A percentile compares a stretch with the other conserved stretches of the same genome.
These are phyloP conservation scores for Artemisia annua DNA, from an alignment of 129 eudicot genomes.

Conservation along the genomic window DNA sequence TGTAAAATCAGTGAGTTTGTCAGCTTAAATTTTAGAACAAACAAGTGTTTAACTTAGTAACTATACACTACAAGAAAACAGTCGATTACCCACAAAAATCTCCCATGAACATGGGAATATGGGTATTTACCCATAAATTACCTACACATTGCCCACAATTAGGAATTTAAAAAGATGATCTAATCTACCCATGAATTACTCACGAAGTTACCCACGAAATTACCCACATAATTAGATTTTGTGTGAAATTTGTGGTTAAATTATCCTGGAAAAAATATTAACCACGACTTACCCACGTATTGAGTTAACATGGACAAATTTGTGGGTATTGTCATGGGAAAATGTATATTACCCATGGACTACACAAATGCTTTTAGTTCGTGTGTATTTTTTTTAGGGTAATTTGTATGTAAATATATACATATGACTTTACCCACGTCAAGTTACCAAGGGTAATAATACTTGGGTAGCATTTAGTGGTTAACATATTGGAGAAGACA, in stretches of 20 bases:
- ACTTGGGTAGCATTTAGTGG: no score
- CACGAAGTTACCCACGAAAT: not conserved
- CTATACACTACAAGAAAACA: no score
- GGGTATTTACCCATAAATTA: no score
- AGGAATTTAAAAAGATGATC: not conserved
- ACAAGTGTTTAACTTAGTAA: no score
- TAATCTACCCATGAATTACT: not conserved
- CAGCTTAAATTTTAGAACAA: no score
- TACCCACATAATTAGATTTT: not conserved
- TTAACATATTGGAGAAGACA: no score
- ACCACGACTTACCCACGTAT: not conserved
- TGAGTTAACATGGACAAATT: no score
- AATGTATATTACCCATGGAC: not conserved
- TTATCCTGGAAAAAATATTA: no score
- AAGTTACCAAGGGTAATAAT: not conserved
- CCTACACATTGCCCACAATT: not conserved
- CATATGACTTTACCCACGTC: not conserved
- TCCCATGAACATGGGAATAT: no score
- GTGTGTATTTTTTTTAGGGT: not conserved
- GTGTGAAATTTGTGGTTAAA: not conserved
- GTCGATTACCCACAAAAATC: no score
- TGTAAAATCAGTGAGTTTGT: no score
- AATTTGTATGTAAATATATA: not conserved
- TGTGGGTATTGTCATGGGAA: not conserved
- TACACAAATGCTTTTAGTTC: not conserved